Percentiles rank a stretch among this genome's conserved stretches.
phyloP scores from a whole-genome alignment of 805 yeast genomes.

The Yamadazyma olivae region DNA sequence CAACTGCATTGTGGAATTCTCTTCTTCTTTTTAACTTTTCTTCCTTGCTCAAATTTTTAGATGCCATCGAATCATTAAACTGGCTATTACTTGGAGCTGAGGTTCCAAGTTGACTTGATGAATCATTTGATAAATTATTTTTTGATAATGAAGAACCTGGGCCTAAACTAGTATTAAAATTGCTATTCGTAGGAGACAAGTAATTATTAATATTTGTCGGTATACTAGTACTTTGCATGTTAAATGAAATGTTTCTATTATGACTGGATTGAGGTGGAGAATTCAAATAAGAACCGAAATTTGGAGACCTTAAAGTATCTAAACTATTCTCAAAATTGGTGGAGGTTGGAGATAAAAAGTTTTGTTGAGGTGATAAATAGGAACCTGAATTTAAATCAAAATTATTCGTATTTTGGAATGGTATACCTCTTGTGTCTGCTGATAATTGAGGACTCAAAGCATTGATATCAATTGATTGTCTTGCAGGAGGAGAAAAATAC shows the following conservation, averaged over 20 bases:
- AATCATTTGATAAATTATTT: conserved; percentile 1
- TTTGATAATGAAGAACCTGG: not conserved
- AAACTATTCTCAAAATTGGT: conserved; percentile 25
- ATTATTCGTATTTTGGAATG: conserved; percentile 15
- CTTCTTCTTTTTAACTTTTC: conserved; percentile 74
- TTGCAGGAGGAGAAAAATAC: conserved; percentile 39
- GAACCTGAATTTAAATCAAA: conserved; percentile 24
- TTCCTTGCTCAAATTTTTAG: conserved; percentile 51
- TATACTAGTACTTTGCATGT: conserved; percentile 20
- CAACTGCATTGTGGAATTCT: conserved; percentile 93
- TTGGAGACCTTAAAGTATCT: conserved; percentile 36
- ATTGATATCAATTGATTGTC: conserved; percentile 15
- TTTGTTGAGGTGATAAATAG: conserved; percentile 33
- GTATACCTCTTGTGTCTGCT: conserved; percentile 30
- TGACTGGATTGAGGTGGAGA: conserved; percentile 33
- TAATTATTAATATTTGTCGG: conserved; percentile 17
- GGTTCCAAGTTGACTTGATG: conserved; percentile 19
- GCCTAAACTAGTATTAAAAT: conserved; percentile 1
- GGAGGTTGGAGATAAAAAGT: conserved; percentile 29
- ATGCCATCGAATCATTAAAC: conserved; percentile 15
- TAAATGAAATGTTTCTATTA: conserved; percentile 7
- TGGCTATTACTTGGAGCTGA: conserved; percentile 24
- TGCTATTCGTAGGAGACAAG: conserved; percentile 23
- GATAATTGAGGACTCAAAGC: conserved; percentile 29
- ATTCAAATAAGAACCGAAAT: conserved; percentile 25